phyloP scores from a whole-genome alignment of 257 asterid species.

The Oldenlandia corymbosa region DNA sequence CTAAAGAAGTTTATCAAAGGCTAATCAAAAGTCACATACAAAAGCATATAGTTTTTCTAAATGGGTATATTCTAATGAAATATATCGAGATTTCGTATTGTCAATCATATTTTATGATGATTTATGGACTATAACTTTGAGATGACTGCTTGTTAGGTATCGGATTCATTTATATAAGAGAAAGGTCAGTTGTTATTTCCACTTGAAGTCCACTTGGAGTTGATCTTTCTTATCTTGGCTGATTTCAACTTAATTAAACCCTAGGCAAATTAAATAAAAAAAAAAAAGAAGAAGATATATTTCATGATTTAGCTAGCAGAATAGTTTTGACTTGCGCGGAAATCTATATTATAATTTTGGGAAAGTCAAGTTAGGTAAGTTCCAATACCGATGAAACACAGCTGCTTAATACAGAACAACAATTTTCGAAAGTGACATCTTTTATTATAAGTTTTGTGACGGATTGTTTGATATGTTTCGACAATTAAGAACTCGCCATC shows the following conservation, averaged over 20 bases:
- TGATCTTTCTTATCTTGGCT: no score
- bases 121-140: constrained; percentile 1
- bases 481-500: no score
- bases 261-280: no score
- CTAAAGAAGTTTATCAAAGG: background rate
- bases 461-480: no score
- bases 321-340: constrained; percentile 27
- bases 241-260: no score
- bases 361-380: constrained; percentile 39
- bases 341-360: constrained; percentile 18
- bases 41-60: background rate
- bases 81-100: background rate
- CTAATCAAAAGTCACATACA: background rate
- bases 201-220: no score
- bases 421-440: constrained; percentile 10
- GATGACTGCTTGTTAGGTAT: constrained; percentile 11
- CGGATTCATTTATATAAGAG: constrained; percentile 13
- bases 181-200: background rate
- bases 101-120: background rate
- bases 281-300: no score
- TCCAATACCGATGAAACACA: constrained; percentile 10
- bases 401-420: constrained; percentile 9
- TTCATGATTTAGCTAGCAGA: no score
- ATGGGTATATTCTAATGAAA: constrained; percentile 6
- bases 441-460: no score